phyloP scores from a whole-genome alignment of 2,329 filamentous ascomycete genomes.

The Alternaria tenuissima region DNA sequence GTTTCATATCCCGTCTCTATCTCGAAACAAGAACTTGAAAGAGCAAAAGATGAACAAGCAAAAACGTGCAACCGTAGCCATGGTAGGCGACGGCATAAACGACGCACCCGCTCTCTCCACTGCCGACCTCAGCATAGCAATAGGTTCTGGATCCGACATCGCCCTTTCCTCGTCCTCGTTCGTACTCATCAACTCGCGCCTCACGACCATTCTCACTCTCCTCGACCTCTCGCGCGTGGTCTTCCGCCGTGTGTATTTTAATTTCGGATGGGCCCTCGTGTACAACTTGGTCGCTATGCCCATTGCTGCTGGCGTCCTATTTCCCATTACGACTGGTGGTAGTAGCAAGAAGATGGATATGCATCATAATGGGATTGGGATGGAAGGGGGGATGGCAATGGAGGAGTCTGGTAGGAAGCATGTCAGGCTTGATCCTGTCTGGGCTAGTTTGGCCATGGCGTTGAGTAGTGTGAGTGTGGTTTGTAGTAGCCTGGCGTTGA shows the following conservation, averaged over 20 bases:
- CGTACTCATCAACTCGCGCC: constrained; percentile 76
- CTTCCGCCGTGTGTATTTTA: constrained; percentile 80
- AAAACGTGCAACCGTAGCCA: constrained; percentile 70
- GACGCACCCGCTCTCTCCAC: constrained; percentile 82
- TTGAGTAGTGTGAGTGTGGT: constrained; percentile 91
- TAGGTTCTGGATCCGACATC: constrained; percentile 82
- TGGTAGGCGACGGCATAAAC: constrained; percentile 89
- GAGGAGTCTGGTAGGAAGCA: constrained; percentile 57
- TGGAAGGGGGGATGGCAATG: constrained; percentile 49
- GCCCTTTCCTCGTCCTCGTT: constrained; percentile 84
- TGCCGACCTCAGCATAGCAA: constrained; percentile 83
- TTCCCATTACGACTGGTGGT: constrained; percentile 61
- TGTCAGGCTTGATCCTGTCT: constrained; percentile 76
- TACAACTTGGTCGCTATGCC: constrained; percentile 84
- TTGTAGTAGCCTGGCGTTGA: constrained; percentile 77
- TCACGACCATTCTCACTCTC: constrained; percentile 75
- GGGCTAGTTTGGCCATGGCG: constrained; percentile 93
- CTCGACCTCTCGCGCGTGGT: constrained; percentile 75
- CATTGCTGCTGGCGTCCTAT: constrained; percentile 81
- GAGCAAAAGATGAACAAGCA: background rate
- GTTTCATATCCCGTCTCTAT: constrained; percentile 27
- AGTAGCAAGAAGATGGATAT: constrained; percentile 56
- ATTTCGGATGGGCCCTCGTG: constrained; percentile 84
- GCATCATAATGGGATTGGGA: constrained; percentile 42
- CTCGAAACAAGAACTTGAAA: background rate